Evolutionary conservation across 495 filamentous ascomycete genomes (phyloP).

Genomic region (Talaromyces wortmannii): DNA sequence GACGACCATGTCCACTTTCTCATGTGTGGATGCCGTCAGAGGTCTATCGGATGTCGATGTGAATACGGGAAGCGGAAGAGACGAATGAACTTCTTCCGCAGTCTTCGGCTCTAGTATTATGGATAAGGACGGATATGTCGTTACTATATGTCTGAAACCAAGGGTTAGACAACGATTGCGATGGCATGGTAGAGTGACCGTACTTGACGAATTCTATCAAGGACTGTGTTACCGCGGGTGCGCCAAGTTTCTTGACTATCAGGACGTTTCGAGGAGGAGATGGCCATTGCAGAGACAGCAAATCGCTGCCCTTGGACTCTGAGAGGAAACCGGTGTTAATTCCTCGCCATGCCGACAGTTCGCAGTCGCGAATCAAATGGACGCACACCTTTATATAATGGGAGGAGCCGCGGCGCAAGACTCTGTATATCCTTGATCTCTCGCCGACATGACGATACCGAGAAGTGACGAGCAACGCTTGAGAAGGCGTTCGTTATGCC

Average conservation of each 20-base stretch:
- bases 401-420: slow-evolving; percentile 33
- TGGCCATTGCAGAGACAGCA: slow-evolving; percentile 85
- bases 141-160: slow-evolving; percentile 57
- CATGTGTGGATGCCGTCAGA: slow-evolving; percentile 30
- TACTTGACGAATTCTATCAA: slow-evolving; percentile 73
- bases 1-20: slow-evolving; percentile 79
- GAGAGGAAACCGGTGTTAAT: neutral
- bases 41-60: slow-evolving; percentile 26
- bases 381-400: slow-evolving; percentile 46
- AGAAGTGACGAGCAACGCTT: slow-evolving; percentile 24
- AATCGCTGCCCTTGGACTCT: slow-evolving; percentile 51
- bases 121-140: slow-evolving; percentile 71
- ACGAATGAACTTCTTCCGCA: slow-evolving; percentile 65
- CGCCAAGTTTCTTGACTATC: slow-evolving; percentile 78
- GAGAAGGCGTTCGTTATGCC: neutral
- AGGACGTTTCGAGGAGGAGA: slow-evolving; percentile 84
- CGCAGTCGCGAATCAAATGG: neutral
- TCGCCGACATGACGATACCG: slow-evolving; percentile 21
- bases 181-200: slow-evolving; percentile 1
- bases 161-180: slow-evolving; percentile 1
- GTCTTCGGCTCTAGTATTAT: slow-evolving; percentile 77
- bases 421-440: slow-evolving; percentile 37
- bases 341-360: neutral
- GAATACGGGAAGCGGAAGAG: slow-evolving; percentile 74
- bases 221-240: slow-evolving; percentile 60